A percentile compares a stretch with the other conserved stretches of the same genome.
Evolutionary conservation across 1,284 basidiomycete genomes (phyloP).

Genomic region (Cutaneotrichosporon dermatis): DNA sequence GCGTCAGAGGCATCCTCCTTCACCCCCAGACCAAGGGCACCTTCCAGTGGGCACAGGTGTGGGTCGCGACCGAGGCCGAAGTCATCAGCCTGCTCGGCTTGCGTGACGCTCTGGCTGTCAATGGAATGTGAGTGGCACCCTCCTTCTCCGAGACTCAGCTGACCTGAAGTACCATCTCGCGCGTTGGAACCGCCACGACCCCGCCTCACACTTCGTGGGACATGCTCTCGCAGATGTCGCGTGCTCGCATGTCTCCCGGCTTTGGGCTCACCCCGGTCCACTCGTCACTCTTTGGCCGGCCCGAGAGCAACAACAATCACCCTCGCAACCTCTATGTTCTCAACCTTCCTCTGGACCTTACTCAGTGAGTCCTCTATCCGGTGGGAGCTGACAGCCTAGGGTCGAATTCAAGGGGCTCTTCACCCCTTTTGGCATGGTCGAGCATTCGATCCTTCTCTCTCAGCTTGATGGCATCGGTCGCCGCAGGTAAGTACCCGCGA

Average conservation of each 20-base stretch:
- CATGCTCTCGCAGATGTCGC: slow-evolving; percentile 6
- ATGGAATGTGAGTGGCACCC: slow-evolving; percentile 31
- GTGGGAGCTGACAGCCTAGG: slow-evolving; percentile 20
- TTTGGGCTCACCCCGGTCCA: slow-evolving; percentile 5
- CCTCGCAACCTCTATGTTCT: slow-evolving; percentile 44
- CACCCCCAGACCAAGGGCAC: slow-evolving; percentile 18
- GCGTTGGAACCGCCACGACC: not conserved
- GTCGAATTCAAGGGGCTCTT: slow-evolving; percentile 39
- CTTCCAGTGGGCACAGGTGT: slow-evolving; percentile 39
- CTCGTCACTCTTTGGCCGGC: not conserved
- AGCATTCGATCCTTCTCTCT: slow-evolving; percentile 42
- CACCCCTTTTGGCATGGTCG: slow-evolving; percentile 32
- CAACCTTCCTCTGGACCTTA: slow-evolving; percentile 40
- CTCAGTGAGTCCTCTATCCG: slow-evolving; percentile 26
- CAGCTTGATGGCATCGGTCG: slow-evolving; percentile 42
- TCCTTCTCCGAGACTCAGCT: not conserved
- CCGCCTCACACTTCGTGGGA: slow-evolving; percentile 19
- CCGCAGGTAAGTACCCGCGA: slow-evolving; percentile 18
- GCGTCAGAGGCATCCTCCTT: slow-evolving; percentile 29
- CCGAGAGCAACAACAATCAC: slow-evolving; percentile 17
- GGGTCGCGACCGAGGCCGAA: slow-evolving; percentile 31
- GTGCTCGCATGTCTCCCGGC: not conserved
- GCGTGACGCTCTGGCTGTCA: slow-evolving; percentile 25
- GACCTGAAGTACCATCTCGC: slow-evolving; percentile 15
- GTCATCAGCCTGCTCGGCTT: slow-evolving; percentile 29